These are phyloP conservation scores for Coriolopsis trogii DNA, from an alignment of 1,284 basidiomycete species.

Conservation along the genomic window DNA sequence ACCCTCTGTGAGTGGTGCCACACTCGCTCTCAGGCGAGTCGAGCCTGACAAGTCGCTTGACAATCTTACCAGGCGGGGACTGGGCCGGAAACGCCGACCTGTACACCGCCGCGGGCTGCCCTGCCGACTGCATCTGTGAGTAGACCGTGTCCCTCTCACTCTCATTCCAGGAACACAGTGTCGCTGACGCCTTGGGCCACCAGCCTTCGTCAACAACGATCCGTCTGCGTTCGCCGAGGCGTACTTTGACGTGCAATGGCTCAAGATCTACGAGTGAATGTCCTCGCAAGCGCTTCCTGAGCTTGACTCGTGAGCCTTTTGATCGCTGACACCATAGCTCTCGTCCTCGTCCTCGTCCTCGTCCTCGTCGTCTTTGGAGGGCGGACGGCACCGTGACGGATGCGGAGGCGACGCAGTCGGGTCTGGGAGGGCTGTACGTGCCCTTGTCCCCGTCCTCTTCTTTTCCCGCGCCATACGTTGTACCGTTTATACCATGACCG, in stretches of 20 bases:
- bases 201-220: slow-evolving; percentile 65
- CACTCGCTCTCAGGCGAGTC: not conserved
- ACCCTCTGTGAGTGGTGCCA: slow-evolving; percentile 38
- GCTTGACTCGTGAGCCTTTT: not conserved
- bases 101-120: slow-evolving; percentile 47
- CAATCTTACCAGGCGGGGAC: slow-evolving; percentile 46
- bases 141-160: not conserved
- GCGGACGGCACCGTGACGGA: too few species aligned
- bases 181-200: not conserved
- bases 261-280: slow-evolving; percentile 43
- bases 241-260: slow-evolving; percentile 65
- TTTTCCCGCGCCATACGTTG: too few species aligned
- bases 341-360: too few species aligned
- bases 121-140: slow-evolving; percentile 50
- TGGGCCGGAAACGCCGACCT: slow-evolving; percentile 50
- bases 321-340: not conserved
- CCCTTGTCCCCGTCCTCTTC: too few species aligned
- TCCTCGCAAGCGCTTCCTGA: not conserved
- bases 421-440: too few species aligned
- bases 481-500: too few species aligned
- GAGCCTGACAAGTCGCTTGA: slow-evolving; percentile 44
- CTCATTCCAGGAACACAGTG: too few species aligned
- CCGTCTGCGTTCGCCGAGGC: slow-evolving; percentile 66
- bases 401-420: too few species aligned
- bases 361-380: too few species aligned